Evolutionary conservation across 306 rosid species (phyloP).

Genomic region (Cajanus cajan): DNA sequence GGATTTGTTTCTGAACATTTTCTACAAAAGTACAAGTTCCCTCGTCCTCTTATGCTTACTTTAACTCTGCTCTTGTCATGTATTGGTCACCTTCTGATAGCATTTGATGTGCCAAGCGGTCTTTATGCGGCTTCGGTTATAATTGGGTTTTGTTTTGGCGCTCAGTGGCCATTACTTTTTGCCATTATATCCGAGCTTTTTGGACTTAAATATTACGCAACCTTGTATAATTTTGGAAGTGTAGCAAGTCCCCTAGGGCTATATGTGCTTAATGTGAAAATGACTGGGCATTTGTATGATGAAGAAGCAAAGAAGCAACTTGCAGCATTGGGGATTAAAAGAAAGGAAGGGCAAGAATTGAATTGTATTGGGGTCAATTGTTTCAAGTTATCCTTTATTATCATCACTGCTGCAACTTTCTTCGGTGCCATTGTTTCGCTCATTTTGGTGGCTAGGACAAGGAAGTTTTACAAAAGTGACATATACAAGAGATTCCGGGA

Average conservation of each 20-base stretch:
- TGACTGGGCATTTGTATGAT: slow-evolving; percentile 53
- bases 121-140: slow-evolving; percentile 60
- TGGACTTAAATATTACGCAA: slow-evolving; percentile 77
- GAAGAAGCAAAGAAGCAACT: slow-evolving; percentile 42
- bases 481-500: slow-evolving; percentile 43
- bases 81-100: slow-evolving; percentile 53
- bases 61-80: slow-evolving; percentile 44
- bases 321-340: slow-evolving; percentile 20
- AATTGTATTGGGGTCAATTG: slow-evolving; percentile 40
- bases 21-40: slow-evolving; percentile 38
- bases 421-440: slow-evolving; percentile 44
- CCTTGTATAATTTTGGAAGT: slow-evolving; percentile 74
- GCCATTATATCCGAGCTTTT: slow-evolving; percentile 78
- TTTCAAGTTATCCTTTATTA: slow-evolving; percentile 43
- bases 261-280: slow-evolving; percentile 42
- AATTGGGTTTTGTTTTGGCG: slow-evolving; percentile 77
- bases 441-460: slow-evolving; percentile 54
- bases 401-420: slow-evolving; percentile 42
- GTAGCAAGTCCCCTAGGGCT: slow-evolving; percentile 68
- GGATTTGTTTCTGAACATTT: slow-evolving; percentile 56
- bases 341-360: slow-evolving; percentile 37
- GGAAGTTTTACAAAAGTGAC: slow-evolving; percentile 44
- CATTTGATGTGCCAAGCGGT: slow-evolving; percentile 42
- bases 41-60: slow-evolving; percentile 56
- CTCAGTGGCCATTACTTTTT: slow-evolving; percentile 81